Evolutionary conservation across 2,329 filamentous ascomycete species (phyloP).

Genomic region (Rhynchosporium agropyri): DNA sequence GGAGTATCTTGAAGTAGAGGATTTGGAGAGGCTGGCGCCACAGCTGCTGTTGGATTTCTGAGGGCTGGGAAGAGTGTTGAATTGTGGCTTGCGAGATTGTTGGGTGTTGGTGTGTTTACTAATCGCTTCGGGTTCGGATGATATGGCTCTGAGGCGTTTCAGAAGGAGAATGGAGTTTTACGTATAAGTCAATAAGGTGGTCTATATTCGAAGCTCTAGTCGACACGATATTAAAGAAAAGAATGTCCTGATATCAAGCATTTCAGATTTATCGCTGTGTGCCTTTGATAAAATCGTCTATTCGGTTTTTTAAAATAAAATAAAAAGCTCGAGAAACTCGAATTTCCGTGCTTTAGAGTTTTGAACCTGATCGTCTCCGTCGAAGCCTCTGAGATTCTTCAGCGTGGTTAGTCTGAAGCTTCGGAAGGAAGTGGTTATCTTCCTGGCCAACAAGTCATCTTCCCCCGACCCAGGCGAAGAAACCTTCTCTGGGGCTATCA

Average conservation of each 20-base stretch:
- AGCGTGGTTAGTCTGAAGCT: too few species aligned
- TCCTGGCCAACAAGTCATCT: too few species aligned
- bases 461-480: too few species aligned
- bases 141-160: background rate
- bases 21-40: slow-evolving; percentile 84
- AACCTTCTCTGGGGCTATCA: too few species aligned
- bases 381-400: too few species aligned
- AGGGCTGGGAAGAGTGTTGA: slow-evolving; percentile 28
- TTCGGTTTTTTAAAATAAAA: too few species aligned
- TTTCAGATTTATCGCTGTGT: too few species aligned
- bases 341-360: too few species aligned
- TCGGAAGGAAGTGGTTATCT: too few species aligned
- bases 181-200: background rate
- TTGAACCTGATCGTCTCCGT: too few species aligned
- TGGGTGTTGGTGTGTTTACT: background rate
- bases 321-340: too few species aligned
- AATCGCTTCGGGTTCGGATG: background rate
- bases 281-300: too few species aligned
- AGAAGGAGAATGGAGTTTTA: background rate
- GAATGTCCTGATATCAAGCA: background rate
- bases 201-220: background rate
- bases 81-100: background rate
- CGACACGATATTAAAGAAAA: background rate
- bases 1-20: slow-evolving; percentile 82
- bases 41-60: slow-evolving; percentile 86